Evolutionary conservation across 495 filamentous ascomycete genomes (phyloP).

Genomic region (Hypomontagnella submonticulosa): DNA sequence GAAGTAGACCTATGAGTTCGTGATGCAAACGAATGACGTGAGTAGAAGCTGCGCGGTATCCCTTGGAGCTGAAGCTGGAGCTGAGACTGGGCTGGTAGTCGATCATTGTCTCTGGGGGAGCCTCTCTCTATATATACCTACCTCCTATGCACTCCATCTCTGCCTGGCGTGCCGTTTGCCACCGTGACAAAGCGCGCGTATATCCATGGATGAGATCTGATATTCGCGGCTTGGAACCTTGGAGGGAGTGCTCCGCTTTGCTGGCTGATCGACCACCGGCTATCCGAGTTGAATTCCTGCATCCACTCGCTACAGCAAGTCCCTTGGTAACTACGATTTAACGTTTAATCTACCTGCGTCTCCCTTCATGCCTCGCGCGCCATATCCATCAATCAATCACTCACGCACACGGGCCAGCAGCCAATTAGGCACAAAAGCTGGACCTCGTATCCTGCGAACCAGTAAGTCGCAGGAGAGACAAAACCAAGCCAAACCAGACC

Average conservation of each 20-base stretch:
- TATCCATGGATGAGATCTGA: no score
- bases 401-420: conserved; percentile 7
- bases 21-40: conserved; percentile 25
- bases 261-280: no score
- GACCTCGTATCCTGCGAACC: conserved; percentile 32
- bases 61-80: background rate
- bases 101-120: conserved; percentile 11
- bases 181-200: no score
- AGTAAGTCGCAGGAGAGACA: background rate
- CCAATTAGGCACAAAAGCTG: conserved; percentile 9
- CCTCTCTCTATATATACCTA: background rate
- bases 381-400: no score
- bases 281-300: no score
- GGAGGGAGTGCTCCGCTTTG: no score
- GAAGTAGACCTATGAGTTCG: background rate
- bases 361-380: conserved; percentile 25
- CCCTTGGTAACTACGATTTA: no score
- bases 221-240: no score
- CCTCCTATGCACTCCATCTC: background rate
- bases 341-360: background rate
- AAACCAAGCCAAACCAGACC: background rate
- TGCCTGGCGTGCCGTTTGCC: no score
- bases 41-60: no score
- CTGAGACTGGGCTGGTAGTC: conserved; percentile 13
- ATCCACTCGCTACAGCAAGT: no score